These are phyloP conservation scores for Kuraishia capsulata DNA, from an alignment of 805 yeast genomes.

Conservation along the genomic window DNA sequence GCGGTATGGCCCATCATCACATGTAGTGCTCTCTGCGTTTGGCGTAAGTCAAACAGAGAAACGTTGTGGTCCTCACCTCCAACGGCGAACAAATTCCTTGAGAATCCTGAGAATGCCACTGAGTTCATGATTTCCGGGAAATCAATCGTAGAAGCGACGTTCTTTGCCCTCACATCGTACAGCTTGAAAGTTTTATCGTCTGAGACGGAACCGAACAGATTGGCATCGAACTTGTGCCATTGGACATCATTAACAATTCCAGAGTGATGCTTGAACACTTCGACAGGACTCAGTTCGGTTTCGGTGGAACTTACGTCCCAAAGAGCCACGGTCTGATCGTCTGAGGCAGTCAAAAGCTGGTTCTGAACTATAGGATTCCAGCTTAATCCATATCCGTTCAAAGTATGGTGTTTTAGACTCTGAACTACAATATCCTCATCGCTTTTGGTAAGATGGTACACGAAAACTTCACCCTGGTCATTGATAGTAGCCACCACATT, in stretches of 20 bases:
- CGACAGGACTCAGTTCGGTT: constrained; percentile 13
- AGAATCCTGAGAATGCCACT: constrained; percentile 55
- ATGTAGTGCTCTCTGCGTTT: constrained; percentile 36
- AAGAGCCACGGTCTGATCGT: constrained; percentile 54
- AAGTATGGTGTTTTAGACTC: constrained; percentile 42
- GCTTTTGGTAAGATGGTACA: constrained; percentile 33
- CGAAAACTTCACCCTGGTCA: constrained; percentile 52
- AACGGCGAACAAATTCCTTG: constrained; percentile 51
- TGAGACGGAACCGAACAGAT: constrained; percentile 61
- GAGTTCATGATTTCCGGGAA: constrained; percentile 35
- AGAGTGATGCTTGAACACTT: constrained; percentile 28
- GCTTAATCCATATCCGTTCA: constrained; percentile 67
- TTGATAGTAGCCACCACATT: constrained; percentile 54
- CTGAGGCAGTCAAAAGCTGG: constrained; percentile 50
- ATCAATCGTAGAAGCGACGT: constrained; percentile 16
- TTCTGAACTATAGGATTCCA: constrained; percentile 49
- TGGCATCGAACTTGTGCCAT: constrained; percentile 50
- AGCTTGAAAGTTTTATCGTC: constrained; percentile 54
- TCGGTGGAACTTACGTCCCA: constrained; percentile 36
- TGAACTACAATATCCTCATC: constrained; percentile 18
- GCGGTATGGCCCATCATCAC: constrained; percentile 77
- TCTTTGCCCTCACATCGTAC: constrained; percentile 39
- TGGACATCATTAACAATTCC: constrained; percentile 70
- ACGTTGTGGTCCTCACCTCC: constrained; percentile 66
- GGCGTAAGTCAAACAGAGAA: constrained; percentile 54